A percentile compares a stretch with the other conserved stretches of the same genome.
phyloP scores from a whole-genome alignment of 2,329 filamentous ascomycete species.

The Fusarium verrucosum region DNA sequence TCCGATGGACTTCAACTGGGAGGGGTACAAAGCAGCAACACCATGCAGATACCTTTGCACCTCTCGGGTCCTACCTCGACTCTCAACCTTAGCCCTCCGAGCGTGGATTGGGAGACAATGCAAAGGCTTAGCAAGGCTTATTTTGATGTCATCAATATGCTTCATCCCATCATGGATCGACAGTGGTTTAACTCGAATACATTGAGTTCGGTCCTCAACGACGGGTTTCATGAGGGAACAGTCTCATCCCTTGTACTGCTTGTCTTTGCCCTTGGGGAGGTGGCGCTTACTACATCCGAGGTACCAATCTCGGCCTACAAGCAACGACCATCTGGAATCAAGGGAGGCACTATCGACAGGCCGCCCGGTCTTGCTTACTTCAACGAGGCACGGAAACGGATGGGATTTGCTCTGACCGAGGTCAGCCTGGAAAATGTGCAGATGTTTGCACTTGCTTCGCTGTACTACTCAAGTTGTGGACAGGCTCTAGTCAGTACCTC shows the following conservation, averaged over 20 bases:
- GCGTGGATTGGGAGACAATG: conserved; percentile 60
- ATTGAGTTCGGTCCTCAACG: conserved; percentile 56
- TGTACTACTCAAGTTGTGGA: conserved; percentile 64
- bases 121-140: conserved; percentile 62
- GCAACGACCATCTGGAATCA: conserved; percentile 60
- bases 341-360: conserved; percentile 58
- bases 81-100: conserved; percentile 30
- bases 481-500: conserved; percentile 56
- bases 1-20: conserved; percentile 38
- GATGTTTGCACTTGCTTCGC: conserved; percentile 63
- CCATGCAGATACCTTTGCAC: conserved; percentile 36
- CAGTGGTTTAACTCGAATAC: conserved; percentile 61
- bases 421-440: conserved; percentile 68
- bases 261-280: conserved; percentile 67
- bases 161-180: conserved; percentile 68
- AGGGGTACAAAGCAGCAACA: conserved; percentile 27
- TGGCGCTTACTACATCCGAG: conserved; percentile 63
- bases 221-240: conserved; percentile 57
- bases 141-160: conserved; percentile 67
- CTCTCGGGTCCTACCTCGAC: conserved; percentile 23
- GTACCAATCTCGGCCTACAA: conserved; percentile 56
- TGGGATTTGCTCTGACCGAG: conserved; percentile 65
- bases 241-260: conserved; percentile 64
- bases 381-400: conserved; percentile 68
- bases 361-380: conserved; percentile 68